Conservation (phyloP, 345 rosid species). For the Heritiera littoralis region DNA sequence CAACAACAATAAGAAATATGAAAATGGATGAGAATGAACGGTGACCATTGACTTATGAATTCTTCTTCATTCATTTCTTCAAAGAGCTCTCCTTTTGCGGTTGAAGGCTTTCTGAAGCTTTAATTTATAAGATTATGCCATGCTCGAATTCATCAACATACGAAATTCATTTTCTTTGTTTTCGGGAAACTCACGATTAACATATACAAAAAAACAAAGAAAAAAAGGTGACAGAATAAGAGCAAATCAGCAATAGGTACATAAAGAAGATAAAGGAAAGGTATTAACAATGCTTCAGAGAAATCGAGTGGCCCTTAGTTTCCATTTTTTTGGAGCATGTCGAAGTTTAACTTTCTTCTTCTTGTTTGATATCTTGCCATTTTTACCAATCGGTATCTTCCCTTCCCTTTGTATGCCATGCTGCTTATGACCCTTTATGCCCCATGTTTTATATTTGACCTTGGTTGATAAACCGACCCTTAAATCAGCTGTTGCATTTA, state of each 20-base stretch:
- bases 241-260: not conserved
- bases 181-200: not conserved
- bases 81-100: too few relatives aligned
- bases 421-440: slow-evolving; percentile 40
- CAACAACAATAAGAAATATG: too few relatives aligned
- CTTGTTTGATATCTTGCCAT: slow-evolving; percentile 45
- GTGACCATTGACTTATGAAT: too few relatives aligned
- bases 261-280: not conserved
- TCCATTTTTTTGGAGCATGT: slow-evolving; percentile 27
- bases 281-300: not conserved
- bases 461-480: slow-evolving; percentile 30
- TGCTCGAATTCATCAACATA: not conserved
- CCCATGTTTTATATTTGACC: slow-evolving; percentile 39
- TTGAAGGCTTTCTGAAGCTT: too few relatives aligned
- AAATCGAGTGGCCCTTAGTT: slow-evolving; percentile 18
- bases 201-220: not conserved
- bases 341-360: slow-evolving; percentile 51
- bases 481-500: slow-evolving; percentile 33
- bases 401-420: slow-evolving; percentile 36
- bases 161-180: not conserved
- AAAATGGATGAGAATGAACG: too few relatives aligned
- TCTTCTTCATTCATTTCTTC: too few relatives aligned
- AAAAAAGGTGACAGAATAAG: not conserved
- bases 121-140: too few relatives aligned
- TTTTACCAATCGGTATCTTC: slow-evolving; percentile 31